Evolutionary conservation across 1,284 basidiomycete species (phyloP).

Genomic region (Neotropicomus parvogracilis): DNA sequence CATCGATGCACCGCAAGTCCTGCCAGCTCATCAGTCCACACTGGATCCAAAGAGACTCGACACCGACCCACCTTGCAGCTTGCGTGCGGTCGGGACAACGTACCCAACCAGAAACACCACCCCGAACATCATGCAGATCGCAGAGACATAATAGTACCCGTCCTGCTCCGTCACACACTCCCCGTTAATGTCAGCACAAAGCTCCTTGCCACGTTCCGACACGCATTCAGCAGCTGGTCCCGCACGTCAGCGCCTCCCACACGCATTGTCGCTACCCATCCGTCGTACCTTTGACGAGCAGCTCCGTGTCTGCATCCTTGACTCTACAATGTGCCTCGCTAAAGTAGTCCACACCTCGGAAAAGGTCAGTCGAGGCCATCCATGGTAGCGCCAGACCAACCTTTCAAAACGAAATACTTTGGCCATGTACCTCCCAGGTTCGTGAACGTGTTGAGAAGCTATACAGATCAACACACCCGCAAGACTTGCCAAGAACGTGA

Average conservation of each 20-base stretch:
- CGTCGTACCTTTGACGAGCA: slow-evolving; percentile 57
- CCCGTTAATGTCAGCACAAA: slow-evolving; percentile 76
- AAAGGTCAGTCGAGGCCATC: slow-evolving; percentile 11
- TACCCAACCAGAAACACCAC: slow-evolving; percentile 69
- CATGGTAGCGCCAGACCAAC: slow-evolving; percentile 43
- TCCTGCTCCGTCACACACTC: slow-evolving; percentile 82
- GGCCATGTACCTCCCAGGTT: slow-evolving; percentile 99
- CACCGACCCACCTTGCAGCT: slow-evolving; percentile 73
- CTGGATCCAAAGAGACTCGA: not conserved
- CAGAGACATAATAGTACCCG: slow-evolving; percentile 89
- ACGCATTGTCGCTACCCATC: slow-evolving; percentile 1
- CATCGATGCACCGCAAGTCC: slow-evolving; percentile 38
- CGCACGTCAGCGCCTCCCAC: slow-evolving; percentile 11
- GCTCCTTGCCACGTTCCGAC: slow-evolving; percentile 81
- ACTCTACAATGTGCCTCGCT: slow-evolving; percentile 80
- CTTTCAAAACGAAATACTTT: slow-evolving; percentile 88
- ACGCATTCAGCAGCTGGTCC: slow-evolving; percentile 76
- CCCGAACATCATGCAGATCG: slow-evolving; percentile 76
- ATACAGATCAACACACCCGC: slow-evolving; percentile 11
- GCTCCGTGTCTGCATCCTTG: slow-evolving; percentile 47
- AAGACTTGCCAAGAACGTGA: not conserved
- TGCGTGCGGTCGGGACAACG: slow-evolving; percentile 81
- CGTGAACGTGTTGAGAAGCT: slow-evolving; percentile 94
- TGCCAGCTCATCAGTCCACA: slow-evolving; percentile 20
- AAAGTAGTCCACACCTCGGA: slow-evolving; percentile 77